phyloP scores from a whole-genome alignment of 305 asterid species.

The Rubia balearica region DNA sequence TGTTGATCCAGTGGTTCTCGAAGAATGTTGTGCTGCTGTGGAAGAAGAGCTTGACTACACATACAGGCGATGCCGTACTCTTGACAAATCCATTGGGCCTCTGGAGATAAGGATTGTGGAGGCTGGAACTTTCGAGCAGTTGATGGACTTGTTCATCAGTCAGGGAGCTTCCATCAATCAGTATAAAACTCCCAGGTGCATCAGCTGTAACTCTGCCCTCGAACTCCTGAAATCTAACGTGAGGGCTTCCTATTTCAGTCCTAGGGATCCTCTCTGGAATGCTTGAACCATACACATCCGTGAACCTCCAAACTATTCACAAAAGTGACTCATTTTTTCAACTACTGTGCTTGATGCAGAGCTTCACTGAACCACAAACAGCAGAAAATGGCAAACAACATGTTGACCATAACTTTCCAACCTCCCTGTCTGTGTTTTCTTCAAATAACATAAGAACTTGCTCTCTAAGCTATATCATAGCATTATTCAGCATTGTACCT shows the following conservation, averaged over 20 bases:
- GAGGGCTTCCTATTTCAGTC: conserved; percentile 44
- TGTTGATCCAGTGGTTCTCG: conserved; percentile 30
- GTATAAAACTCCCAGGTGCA: conserved; percentile 69
- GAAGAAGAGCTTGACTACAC: conserved; percentile 60
- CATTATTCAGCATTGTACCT: neutral
- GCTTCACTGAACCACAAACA: neutral
- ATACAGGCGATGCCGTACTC: conserved; percentile 61
- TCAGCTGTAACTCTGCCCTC: conserved; percentile 47
- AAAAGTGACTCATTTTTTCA: neutral
- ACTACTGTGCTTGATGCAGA: neutral
- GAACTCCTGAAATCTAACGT: conserved; percentile 57
- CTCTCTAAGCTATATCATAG: neutral
- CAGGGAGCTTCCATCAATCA: conserved; percentile 68
- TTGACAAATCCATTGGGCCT: conserved; percentile 57
- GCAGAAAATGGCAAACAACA: neutral
- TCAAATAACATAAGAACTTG: neutral
- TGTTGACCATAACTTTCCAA: neutral
- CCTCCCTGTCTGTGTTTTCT: neutral
- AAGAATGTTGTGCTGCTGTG: conserved; percentile 57
- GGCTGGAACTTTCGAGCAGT: conserved; percentile 46
- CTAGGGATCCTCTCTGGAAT: conserved; percentile 66
- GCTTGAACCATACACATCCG: conserved; percentile 25
- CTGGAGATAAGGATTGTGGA: conserved; percentile 59
- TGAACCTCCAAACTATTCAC: neutral
- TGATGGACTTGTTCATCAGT: conserved; percentile 57